Evolutionary conservation across 2,329 filamentous ascomycete genomes (phyloP), one percentile per base, ranked within the genome.

Genomic region (Claviceps digitariae): DNA sequence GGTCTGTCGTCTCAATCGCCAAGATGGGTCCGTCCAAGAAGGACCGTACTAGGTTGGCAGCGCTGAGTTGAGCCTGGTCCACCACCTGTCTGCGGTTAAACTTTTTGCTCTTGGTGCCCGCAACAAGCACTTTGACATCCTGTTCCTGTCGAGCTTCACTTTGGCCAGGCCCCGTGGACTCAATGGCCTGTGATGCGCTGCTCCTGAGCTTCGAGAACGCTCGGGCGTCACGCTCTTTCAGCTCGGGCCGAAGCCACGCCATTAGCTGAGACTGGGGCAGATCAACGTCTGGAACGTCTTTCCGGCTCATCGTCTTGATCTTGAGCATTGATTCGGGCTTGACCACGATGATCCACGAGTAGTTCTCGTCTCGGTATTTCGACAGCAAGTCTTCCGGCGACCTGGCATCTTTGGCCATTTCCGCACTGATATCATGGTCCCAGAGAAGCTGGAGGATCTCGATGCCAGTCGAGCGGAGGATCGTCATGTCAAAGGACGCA

Each of bases 291-390:
- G 75, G 71, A 9, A 82, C 74, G 56, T 94, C 88, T 62, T 86
- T 93, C 55, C 83, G 82, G 34, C 82, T 78, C 63, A 90, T 79
- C 13, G 81, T 88, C 64, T 86, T 87, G 58, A 95, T 79, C 69
- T 94, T 95, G 48, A 94, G 75, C 69, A 73, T 83, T 61, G 68
- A 82, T 69, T 80, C 87, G 56, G 82, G 84, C 65, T 95, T 95
- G 62, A 95, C 83, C 57, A 94, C 86, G 40, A 96, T 81, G 55
- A 95, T 82, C 88, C 90, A 97, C 27, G 80, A 85, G 66, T 95
- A 87, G 29, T 77, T 77, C 59, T 89, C 85, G 54, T 90, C 86
- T 15, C 85, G 78, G 62, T 94, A 86, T 62, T 83, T 83, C 29
- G 83, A 80, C 15, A 88, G 74, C 12, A 95, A 73, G 57, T 93